Evolutionary conservation across 768 basidiomycete genomes (phyloP), one percentile per base, ranked within the genome.

Genomic region (Leccinum uliginosum): DNA sequence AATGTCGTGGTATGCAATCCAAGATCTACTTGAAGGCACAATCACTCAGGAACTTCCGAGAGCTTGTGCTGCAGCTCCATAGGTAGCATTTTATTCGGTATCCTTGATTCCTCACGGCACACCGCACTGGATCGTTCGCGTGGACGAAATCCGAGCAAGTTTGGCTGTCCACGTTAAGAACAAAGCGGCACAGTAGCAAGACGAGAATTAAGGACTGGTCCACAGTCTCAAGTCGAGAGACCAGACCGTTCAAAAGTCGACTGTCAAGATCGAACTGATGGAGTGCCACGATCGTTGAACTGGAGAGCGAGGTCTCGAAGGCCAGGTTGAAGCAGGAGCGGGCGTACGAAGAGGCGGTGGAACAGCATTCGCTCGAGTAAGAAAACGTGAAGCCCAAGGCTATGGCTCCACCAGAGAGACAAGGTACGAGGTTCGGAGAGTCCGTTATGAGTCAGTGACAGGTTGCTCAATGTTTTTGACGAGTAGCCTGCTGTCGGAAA

Each of bases 211-310:
- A 65, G 87, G 87, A 8, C 83, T 98, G 40, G 81, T 87, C 26
- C 86, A 94, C 27, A 90, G 81, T 50, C 79, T 98, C 67, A 90
- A 89, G 69, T 74, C 83, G n/a, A 86, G 91, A 74, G 97, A 98
- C 59, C 93, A 97, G 77, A 80, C 73, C 24, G 85, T 93, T 34
- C 93, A 98, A 70, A 96, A 98, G 66, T 78, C 86, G 5, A 76
- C 78, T 3, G 94, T 98, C 54, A 98, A 95, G 78, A 93, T 98
- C 57, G 93, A 98, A 69, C 80, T 95, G n/a, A 90, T 98, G 84
- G 94, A 97, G 68, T 84, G 94, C 47, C 83, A 26, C 24, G 24
- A 26, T 26, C 24, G 24, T 26, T 26, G 24, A 26, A 26, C 24
- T 26, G 24, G 94, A 98, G 74, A 73, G 68, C 30, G 88, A 95